Conservation (phyloP, 2,329 filamentous ascomycete genomes). For the Cladophialophora chaetospira region DNA sequence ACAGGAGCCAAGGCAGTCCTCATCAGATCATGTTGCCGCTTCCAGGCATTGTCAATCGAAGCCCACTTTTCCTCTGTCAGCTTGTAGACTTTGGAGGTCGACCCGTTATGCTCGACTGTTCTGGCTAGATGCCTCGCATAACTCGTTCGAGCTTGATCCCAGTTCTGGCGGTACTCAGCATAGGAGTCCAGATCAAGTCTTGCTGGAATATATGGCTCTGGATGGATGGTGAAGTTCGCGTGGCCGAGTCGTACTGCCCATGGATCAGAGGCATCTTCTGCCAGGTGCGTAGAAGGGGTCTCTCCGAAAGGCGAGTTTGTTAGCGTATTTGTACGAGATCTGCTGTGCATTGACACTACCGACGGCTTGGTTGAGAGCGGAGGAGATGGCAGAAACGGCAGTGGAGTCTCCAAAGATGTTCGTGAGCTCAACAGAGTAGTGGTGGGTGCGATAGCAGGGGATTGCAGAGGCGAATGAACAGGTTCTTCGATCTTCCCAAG, state of each 20-base stretch:
- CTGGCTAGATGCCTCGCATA: constrained; percentile 87
- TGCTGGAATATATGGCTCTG: constrained; percentile 74
- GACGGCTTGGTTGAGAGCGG: constrained; percentile 78
- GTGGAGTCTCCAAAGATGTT: constrained; percentile 53
- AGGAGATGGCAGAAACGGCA: constrained; percentile 61
- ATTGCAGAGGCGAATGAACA: constrained; percentile 80
- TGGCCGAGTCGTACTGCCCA: constrained; percentile 88
- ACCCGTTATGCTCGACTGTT: constrained; percentile 85
- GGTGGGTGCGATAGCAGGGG: constrained; percentile 72
- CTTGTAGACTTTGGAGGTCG: constrained; percentile 83
- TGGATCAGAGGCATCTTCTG: constrained; percentile 66
- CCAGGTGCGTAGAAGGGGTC: constrained; percentile 65
- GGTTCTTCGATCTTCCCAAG: constrained; percentile 55
- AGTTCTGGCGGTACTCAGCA: constrained; percentile 71
- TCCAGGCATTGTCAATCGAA: constrained; percentile 75
- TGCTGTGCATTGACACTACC: constrained; percentile 67
- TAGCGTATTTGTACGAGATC: constrained; percentile 49
- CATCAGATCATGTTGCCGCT: constrained; percentile 66
- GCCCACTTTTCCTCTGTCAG: constrained; percentile 89
- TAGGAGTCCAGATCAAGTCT: constrained; percentile 61
- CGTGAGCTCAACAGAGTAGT: constrained; percentile 44
- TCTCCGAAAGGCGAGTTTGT: constrained; percentile 56
- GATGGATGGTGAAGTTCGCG: constrained; percentile 87
- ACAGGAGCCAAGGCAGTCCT: constrained; percentile 52
- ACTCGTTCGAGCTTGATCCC: constrained; percentile 80